Base-by-base conservation (phyloP, 2,329 filamentous ascomycete genomes). In the Colletotrichum tabaci region DNA sequence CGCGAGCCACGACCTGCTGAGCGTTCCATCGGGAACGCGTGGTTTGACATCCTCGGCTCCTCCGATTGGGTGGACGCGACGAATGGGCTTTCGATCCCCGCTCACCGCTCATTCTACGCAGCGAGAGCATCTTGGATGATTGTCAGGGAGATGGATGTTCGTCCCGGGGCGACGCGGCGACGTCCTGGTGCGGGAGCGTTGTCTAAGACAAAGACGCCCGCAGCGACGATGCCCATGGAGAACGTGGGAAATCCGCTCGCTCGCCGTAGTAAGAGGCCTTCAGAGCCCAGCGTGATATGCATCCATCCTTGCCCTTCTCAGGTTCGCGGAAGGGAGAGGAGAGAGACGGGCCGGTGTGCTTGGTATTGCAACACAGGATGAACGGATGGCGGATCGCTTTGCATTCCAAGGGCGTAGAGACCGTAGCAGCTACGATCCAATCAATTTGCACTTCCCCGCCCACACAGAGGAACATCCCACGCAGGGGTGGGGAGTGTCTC, bases 31-130 rank as follows among this genome's bases (percentile, higher is more conserved):
- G 50, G 58, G 63, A 71, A 68, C 58, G 66, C 53, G n/a, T 53
- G 65, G 47, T 53, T 53, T 68, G 63, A 50, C 49, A 57, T 50
- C 26, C n/a, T n/a, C 44, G 18, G 35, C 13, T 10, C 38, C 53
- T 12, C 50, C 23, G 5, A 65, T 64, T 56, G 21, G 60, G 52
- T 30, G 7, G 40, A 35, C 10, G 46, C 26, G 61, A 40, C 64
- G 64, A 63, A 60, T 53, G 52, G 21, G 44, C n/a, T 35, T 67
- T 50, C 21, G 44, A 35, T 18, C 55, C 56, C 53, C 26, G 15
- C 13, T 68, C 68, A 68, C 68, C 68, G 68, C 68, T 71, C 52
- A 68, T 68, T 63, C 58, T 46, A 12, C 21, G 18, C 18, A 15
- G 18, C 26, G 16, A 38, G 18, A 16, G 10, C 35, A 47, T 26